These are phyloP conservation scores for Chenopodium album DNA, from an alignment of 148 eudicot genomes.

Conservation along the genomic window DNA sequence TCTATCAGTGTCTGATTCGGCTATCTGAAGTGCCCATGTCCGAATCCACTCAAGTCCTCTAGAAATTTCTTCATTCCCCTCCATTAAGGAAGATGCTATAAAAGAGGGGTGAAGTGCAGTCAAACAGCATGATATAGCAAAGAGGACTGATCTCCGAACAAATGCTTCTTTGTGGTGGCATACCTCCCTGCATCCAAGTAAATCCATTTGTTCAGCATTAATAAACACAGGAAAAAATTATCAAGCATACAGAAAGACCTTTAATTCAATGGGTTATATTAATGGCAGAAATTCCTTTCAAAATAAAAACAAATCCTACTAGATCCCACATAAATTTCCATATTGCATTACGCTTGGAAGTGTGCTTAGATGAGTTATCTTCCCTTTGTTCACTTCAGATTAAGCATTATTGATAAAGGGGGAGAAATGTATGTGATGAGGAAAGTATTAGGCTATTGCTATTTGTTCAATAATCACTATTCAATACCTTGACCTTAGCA, in stretches of 20 bases:
- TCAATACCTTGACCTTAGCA: constrained; percentile 81
- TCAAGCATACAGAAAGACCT: neutral
- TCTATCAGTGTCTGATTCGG: constrained; percentile 80
- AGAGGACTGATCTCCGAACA: constrained; percentile 82
- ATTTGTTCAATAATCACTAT: neutral
- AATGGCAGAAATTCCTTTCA: neutral
- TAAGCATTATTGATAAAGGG: neutral
- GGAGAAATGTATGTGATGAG: neutral
- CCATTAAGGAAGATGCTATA: constrained; percentile 74
- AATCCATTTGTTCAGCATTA: neutral
- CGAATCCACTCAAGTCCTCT: constrained; percentile 95
- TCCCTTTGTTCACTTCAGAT: neutral
- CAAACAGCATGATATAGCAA: constrained; percentile 80
- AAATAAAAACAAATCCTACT: neutral
- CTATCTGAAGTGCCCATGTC: constrained; percentile 73
- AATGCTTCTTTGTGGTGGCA: constrained; percentile 81
- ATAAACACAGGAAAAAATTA: neutral
- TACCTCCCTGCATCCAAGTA: constrained; percentile 55
- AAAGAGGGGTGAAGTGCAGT: constrained; percentile 84
- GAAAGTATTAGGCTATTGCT: neutral
- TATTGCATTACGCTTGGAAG: neutral
- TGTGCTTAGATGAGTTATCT: neutral
- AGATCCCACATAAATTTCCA: neutral
- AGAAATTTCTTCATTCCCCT: constrained; percentile 64
- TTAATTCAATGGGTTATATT: neutral